A percentile compares a stretch with the other conserved stretches of the same genome.
Conservation (phyloP, 2,329 filamentous ascomycete genomes). For the Nemania abortiva region DNA sequence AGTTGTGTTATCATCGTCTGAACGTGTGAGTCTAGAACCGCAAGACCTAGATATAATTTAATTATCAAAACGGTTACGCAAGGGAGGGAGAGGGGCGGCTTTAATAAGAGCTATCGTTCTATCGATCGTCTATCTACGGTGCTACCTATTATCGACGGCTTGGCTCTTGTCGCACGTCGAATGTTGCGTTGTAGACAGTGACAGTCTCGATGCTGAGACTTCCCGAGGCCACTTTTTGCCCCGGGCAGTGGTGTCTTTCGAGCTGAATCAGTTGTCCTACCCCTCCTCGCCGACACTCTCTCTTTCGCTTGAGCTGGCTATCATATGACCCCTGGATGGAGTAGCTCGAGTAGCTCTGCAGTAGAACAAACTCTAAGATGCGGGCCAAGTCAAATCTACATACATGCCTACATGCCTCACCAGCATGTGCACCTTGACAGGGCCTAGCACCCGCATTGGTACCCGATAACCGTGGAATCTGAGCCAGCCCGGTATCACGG, state of each 20-base stretch:
- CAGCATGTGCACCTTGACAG: conserved; percentile 40
- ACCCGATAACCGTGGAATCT: conserved; percentile 27
- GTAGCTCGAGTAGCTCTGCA: background rate
- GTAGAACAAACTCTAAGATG: too few species aligned
- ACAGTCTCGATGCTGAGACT: background rate
- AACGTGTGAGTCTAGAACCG: background rate
- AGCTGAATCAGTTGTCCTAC: conserved; percentile 1
- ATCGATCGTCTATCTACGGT: background rate
- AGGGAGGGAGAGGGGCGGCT: background rate
- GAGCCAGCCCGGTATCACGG: conserved; percentile 24
- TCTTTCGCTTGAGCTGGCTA: background rate
- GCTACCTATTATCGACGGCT: background rate
- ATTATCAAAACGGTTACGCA: conserved; percentile 8
- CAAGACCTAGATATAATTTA: background rate
- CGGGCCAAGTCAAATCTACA: conserved; percentile 35
- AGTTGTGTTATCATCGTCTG: background rate
- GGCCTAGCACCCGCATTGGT: conserved; percentile 35
- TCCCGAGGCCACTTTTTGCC: background rate
- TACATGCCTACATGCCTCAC: conserved; percentile 15
- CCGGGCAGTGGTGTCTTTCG: background rate
- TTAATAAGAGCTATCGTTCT: background rate
- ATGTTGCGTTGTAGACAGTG: background rate
- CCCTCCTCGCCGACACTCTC: background rate
- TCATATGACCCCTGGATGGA: conserved; percentile 1
- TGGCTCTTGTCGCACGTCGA: conserved; percentile 3